phyloP scores from a whole-genome alignment of 441 rosid genomes.

The Biscutella laevigata region DNA sequence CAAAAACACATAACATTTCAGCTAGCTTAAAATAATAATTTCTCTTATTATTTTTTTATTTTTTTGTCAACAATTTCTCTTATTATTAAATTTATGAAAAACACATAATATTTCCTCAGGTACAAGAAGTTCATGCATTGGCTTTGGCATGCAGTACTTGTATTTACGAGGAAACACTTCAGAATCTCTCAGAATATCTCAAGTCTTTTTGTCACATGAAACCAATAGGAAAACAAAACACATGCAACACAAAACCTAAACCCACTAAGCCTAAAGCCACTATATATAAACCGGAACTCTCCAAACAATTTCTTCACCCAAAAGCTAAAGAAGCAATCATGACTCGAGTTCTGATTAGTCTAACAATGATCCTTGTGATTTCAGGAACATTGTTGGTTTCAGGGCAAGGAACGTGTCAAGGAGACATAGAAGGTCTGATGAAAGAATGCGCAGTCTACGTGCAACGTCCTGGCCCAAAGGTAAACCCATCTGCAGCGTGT shows the following conservation, averaged over 20 bases:
- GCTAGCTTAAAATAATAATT: no score
- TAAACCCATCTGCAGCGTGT: constrained; percentile 22
- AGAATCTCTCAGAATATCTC: constrained; percentile 1
- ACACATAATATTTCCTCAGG: no score
- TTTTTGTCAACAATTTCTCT: no score
- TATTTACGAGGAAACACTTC: constrained; percentile 20
- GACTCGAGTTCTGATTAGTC: constrained; percentile 7
- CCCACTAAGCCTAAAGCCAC: background rate
- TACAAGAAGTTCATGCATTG: constrained; percentile 24
- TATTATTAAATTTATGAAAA: no score
- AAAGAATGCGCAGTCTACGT: constrained; percentile 29
- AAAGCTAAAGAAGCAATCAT: background rate
- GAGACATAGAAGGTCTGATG: constrained; percentile 27
- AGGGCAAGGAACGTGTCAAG: constrained; percentile 24
- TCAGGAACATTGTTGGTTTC: constrained; percentile 13
- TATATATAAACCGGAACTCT: background rate
- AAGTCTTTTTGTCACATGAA: constrained; percentile 19
- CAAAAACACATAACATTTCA: no score
- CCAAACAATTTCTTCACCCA: background rate
- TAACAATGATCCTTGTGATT: constrained; percentile 17
- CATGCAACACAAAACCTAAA: constrained; percentile 12
- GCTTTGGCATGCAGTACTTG: constrained; percentile 12
- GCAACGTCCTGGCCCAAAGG: constrained; percentile 25
- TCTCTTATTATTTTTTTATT: no score
- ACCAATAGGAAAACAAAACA: constrained; percentile 8